Base-by-base conservation (phyloP, 2,329 filamentous ascomycete genomes). In the Fusarium pininemorale region DNA sequence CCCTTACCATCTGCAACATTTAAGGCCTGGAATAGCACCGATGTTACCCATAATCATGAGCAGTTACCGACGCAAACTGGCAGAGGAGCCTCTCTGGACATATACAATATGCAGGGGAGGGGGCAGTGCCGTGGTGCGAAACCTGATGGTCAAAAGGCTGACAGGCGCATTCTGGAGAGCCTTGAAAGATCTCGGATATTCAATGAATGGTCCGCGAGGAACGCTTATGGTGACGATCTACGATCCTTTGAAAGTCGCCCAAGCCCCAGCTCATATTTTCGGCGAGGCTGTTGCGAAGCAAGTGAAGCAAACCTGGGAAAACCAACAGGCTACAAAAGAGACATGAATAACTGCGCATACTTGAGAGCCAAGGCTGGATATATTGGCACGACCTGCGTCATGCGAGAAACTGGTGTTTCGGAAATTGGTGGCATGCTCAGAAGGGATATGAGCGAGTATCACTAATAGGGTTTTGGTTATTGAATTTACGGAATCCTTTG, bases 21-120 rank as follows among this genome's bases (percentile, higher is more conserved):
- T 85, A 26, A 78, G 78, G 11, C 78, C 80, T 3, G 75, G 76
- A 15, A 81, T 80, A 11, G 81, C 84, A 55, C 79, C 83, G 1
- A 66, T 83, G 28, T 65, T 72, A 8, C 70, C 78, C 5, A 50
- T 69, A 37, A 68, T 79, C n/a, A 77, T 79, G 55, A 55, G 62
- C 38, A 72, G 76, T 30, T 82, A 81, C 63, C 76, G 74, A n/a
- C 68, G 63, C 5, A 81, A 77, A 63, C 26, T 73, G 7, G 57
- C 57, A 15, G 69, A 80, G 28, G 66, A 80, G 44, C 79, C 81
- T 37, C 71, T 84, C 22, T 84, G 82, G 82, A 63, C 82, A 14
- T 73, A 80, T 45, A 68, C 76, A 5, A 75, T 78, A 26, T 35
- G 35, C 24, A 38, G 55, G 16, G 63, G 64, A 6, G 68, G 58